Evolutionary conservation across 352 stramenopile species (phyloP).

Genomic region (Blastocystis sp.): DNA sequence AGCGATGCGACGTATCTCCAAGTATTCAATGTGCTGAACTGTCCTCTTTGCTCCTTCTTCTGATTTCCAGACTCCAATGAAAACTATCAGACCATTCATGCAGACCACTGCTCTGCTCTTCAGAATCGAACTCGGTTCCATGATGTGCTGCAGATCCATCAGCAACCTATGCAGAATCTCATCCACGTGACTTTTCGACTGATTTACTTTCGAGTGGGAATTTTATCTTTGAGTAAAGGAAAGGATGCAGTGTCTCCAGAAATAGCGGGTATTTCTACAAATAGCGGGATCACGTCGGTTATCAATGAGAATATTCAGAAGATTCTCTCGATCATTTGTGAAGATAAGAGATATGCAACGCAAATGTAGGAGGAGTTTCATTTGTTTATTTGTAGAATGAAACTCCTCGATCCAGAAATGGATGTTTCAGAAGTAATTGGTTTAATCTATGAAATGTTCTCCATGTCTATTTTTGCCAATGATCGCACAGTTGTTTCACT

Average conservation of each 20-base stretch:
- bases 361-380: not conserved
- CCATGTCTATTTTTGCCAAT: not conserved
- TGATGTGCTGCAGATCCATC: not conserved
- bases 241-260: slow-evolving; percentile 17
- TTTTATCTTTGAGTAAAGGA: not conserved
- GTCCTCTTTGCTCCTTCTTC: not conserved
- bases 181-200: slow-evolving; percentile 27
- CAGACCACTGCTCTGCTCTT: not conserved
- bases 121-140: not conserved
- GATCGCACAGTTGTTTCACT: not conserved
- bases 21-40: slow-evolving; percentile 3
- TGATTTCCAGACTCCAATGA: slow-evolving; percentile 18
- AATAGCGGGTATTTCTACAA: not conserved
- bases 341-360: not conserved
- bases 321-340: not conserved
- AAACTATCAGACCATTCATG: slow-evolving; percentile 13
- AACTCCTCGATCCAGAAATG: not conserved
- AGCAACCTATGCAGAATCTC: not conserved
- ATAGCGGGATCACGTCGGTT: not conserved
- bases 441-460: slow-evolving; percentile 42
- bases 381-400: not conserved
- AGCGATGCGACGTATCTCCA: not conserved
- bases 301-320: slow-evolving; percentile 7
- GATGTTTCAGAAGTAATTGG: not conserved
- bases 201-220: slow-evolving; percentile 16